Conservation (phyloP, 805 yeast species). For the Metschnikowia santaceciliae region DNA sequence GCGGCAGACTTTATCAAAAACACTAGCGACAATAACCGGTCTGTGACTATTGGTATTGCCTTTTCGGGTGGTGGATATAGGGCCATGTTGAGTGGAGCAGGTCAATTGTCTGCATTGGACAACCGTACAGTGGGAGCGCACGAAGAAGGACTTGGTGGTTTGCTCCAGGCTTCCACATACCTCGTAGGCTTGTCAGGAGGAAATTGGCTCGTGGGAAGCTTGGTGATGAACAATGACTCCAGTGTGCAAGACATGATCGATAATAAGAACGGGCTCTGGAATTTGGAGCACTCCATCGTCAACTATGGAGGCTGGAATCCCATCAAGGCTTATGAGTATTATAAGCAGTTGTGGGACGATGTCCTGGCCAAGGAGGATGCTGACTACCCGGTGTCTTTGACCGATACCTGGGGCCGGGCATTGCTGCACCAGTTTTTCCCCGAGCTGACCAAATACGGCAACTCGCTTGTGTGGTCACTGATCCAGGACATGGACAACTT, state of each 20-base stretch:
- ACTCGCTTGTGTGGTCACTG: conserved; percentile 29
- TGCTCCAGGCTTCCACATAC: conserved; percentile 20
- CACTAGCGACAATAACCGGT: conserved; percentile 23
- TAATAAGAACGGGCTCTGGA: conserved; percentile 30
- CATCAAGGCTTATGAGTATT: conserved; percentile 17
- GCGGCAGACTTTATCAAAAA: conserved; percentile 38
- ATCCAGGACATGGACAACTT: conserved; percentile 25
- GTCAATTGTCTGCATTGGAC: conserved; percentile 75
- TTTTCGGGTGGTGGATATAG: conserved; percentile 89
- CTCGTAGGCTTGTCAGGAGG: conserved; percentile 31
- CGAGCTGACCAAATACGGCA: conserved; percentile 24
- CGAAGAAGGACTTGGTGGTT: conserved; percentile 18
- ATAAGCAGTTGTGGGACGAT: conserved; percentile 26
- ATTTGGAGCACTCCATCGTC: conserved; percentile 24
- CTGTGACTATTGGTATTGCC: conserved; percentile 52
- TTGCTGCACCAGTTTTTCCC: conserved; percentile 38
- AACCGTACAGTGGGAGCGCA: conserved; percentile 49
- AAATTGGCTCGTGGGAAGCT: conserved; percentile 62
- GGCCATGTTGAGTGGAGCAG: conserved; percentile 86
- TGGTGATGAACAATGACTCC: conserved; percentile 57
- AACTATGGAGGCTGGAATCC: conserved; percentile 25
- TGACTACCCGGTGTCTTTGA: conserved; percentile 34
- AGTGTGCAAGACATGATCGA: conserved; percentile 40
- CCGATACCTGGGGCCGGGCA: conserved; percentile 44
- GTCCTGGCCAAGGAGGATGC: conserved; percentile 32